These are phyloP conservation scores for Fusarium goolgardi DNA, from an alignment of 2,329 filamentous ascomycete species.

Conservation along the genomic window DNA sequence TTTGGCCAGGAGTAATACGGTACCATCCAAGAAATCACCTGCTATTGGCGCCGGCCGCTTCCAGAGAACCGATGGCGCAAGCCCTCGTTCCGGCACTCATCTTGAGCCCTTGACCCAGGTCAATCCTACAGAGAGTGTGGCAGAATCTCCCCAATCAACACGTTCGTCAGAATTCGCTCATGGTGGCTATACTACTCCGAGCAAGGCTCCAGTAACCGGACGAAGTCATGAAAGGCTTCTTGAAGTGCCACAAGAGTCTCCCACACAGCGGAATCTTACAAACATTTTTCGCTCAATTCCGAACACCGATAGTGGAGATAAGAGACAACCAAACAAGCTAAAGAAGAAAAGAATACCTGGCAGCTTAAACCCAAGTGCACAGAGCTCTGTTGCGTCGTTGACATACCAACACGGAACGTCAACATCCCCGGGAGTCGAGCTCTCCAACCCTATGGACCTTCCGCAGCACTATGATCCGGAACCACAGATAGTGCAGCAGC, in stretches of 20 bases:
- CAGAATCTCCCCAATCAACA: slow-evolving; percentile 46
- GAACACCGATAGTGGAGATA: slow-evolving; percentile 68
- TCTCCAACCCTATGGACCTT: slow-evolving; percentile 60
- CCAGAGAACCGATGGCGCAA: slow-evolving; percentile 54
- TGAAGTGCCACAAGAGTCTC: slow-evolving; percentile 55
- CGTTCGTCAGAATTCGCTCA: slow-evolving; percentile 46
- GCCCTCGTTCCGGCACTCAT: slow-evolving; percentile 50
- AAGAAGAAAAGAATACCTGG: slow-evolving; percentile 85
- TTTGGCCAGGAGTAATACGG: slow-evolving; percentile 81
- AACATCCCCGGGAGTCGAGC: slow-evolving; percentile 61
- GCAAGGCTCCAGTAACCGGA: slow-evolving; percentile 50
- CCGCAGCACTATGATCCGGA: slow-evolving; percentile 37
- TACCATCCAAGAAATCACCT: slow-evolving; percentile 90
- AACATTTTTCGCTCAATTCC: slow-evolving; percentile 78
- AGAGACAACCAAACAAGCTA: slow-evolving; percentile 86
- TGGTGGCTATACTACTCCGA: slow-evolving; percentile 45
- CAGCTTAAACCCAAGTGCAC: slow-evolving; percentile 85
- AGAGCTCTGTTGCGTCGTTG: slow-evolving; percentile 87
- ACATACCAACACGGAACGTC: slow-evolving; percentile 57
- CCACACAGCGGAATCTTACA: slow-evolving; percentile 75
- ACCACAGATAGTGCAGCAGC: slow-evolving; percentile 29
- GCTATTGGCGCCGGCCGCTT: slow-evolving; percentile 76
- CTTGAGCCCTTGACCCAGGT: slow-evolving; percentile 55
- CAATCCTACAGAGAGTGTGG: slow-evolving; percentile 43
- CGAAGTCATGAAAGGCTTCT: slow-evolving; percentile 63